These are phyloP conservation scores for Boletus tylopilopsis DNA, from an alignment of 768 basidiomycete species.

Conservation along the genomic window DNA sequence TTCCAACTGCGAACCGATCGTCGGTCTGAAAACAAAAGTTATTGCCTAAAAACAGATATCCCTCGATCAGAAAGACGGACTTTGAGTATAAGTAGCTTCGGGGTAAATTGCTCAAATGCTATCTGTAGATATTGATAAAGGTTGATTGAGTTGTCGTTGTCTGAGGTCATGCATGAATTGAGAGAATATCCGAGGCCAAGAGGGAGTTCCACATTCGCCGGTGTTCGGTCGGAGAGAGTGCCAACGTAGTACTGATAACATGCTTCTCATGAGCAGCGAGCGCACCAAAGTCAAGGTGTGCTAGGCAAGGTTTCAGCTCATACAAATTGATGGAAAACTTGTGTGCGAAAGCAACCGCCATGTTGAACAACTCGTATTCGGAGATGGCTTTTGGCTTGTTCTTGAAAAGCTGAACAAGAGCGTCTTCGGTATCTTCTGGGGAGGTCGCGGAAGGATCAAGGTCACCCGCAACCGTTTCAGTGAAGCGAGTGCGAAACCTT, in stretches of 20 bases:
- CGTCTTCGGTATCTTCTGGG: constrained; percentile 37
- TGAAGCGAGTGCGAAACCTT: constrained; percentile 44
- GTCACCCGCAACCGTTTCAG: constrained; percentile 23
- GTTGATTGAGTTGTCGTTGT: constrained; percentile 46
- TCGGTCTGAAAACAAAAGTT: constrained; percentile 42
- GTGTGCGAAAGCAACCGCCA: constrained; percentile 44
- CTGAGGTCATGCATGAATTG: constrained; percentile 44
- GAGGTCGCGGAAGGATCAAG: constrained; percentile 22
- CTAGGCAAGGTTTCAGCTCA: constrained; percentile 38
- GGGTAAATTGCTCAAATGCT: constrained; percentile 52
- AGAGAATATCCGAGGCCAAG: constrained; percentile 56
- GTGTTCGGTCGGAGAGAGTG: constrained; percentile 38
- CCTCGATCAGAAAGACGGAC: constrained; percentile 29
- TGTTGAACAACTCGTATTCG: constrained; percentile 57
- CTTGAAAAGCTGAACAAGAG: constrained; percentile 45
- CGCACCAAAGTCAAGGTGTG: constrained; percentile 55
- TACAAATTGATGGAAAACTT: constrained; percentile 40
- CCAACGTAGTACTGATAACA: constrained; percentile 42
- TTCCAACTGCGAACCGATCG: constrained; percentile 55
- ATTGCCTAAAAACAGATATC: no score
- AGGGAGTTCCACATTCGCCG: constrained; percentile 63
- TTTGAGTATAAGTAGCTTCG: constrained; percentile 57
- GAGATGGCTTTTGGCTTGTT: constrained; percentile 52
- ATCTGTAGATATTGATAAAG: constrained; percentile 52
- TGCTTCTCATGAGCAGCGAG: constrained; percentile 52